Evolutionary conservation across 2,329 filamentous ascomycete species (phyloP), one percentile per base, ranked within the genome.

Genomic region (Emergomyces pasteurianus): DNA sequence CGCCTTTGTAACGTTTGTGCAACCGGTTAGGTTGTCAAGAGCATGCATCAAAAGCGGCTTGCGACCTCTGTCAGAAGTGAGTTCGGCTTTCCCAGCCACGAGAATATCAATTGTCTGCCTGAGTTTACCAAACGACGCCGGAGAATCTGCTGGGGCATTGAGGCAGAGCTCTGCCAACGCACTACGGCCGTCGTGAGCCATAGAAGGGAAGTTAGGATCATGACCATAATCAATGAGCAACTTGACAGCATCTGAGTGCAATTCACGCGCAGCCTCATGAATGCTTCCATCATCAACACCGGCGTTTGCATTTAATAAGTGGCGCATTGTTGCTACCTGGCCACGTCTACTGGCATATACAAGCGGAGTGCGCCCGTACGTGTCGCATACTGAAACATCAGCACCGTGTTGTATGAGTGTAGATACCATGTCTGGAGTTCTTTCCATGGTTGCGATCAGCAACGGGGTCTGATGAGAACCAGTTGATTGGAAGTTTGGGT

Each of bases 111-210:
- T 82, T 5, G 74, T 68, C 64, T 82, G 81, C 65, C 84, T 79
- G 34, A 76, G 76, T 2, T 77, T 74, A 0, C 76, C 69, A 0
- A 76, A 78, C 42, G 83, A 73, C 16, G 77, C 73, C 2, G 74
- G 75, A 0, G 70, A 71, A 60, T 55, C 52, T 23, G 52, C 80
- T 75, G 0, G 81, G 79, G 0, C 81, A 81, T 60, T 81, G 7
- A 84, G 73, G 62, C 85, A 87, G 2, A 88, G 72, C 63, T 88
- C 85, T 0, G 81, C 84, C 0, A 89, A 74, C 0, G 84, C 84
- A 62, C 80, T 85, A 52, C 86, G 80, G 0, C 86, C 86, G 18
- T 78, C 79, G 65, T 87, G 84, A 0, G 84, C 73, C 3, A 81
- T 78, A 58, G 82, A 86, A 0, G 85, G 85, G 60, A 86, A 87